Evolutionary conservation across 2,329 filamentous ascomycete genomes (phyloP).

Genomic region (Clarireedia hainanense): DNA sequence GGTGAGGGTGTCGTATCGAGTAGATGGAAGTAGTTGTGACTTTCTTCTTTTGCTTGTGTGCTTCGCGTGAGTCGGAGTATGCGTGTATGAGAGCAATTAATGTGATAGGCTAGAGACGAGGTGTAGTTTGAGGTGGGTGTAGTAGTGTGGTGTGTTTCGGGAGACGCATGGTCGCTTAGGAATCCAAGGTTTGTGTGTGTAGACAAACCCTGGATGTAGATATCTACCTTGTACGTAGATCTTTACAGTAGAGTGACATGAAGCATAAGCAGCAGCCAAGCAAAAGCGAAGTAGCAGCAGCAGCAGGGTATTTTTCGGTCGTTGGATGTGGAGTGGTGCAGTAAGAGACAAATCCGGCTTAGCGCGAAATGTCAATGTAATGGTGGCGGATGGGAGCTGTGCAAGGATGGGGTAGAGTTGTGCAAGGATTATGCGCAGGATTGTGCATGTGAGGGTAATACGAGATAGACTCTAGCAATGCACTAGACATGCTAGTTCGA

Average conservation of each 20-base stretch:
- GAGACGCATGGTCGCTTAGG: conserved; percentile 8
- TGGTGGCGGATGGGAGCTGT: not conserved
- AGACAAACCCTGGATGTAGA: too few relatives aligned
- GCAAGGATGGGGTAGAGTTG: conserved; percentile 1
- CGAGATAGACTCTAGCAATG: conserved; percentile 12
- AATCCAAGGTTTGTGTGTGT: not conserved
- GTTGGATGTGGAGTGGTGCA: too few relatives aligned
- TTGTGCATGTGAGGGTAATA: conserved; percentile 20
- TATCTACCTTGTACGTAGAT: too few relatives aligned
- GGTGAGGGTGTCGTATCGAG: too few relatives aligned
- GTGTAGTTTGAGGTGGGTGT: too few relatives aligned
- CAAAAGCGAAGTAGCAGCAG: too few relatives aligned
- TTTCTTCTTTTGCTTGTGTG: too few relatives aligned
- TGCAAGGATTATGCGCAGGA: conserved; percentile 6
- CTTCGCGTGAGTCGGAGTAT: not conserved
- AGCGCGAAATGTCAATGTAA: too few relatives aligned
- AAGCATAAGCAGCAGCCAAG: not conserved
- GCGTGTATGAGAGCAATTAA: not conserved
- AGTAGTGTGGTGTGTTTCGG: not conserved
- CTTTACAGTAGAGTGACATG: too few relatives aligned
- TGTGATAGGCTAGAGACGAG: too few relatives aligned
- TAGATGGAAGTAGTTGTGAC: too few relatives aligned
- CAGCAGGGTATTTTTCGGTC: not conserved
- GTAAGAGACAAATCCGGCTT: too few relatives aligned
- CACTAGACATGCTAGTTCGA: not conserved